Percentiles rank a stretch among this genome's conserved stretches.
phyloP scores from a whole-genome alignment of 2,329 filamentous ascomycete species.

The Beauveria bassiana region DNA sequence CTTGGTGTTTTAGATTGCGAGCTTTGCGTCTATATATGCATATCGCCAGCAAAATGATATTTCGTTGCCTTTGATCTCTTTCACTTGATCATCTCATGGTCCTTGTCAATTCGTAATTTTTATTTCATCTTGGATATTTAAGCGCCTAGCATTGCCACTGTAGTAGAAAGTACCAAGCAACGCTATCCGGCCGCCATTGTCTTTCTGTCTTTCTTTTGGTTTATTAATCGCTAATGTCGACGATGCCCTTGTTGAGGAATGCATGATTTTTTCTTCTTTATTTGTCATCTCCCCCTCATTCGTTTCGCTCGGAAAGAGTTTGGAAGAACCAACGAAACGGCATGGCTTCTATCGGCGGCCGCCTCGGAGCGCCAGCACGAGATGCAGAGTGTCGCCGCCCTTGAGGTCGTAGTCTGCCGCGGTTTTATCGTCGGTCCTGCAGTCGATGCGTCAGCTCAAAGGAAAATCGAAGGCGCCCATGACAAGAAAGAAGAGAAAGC shows the following conservation, averaged over 20 bases:
- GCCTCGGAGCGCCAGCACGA: conserved; percentile 89
- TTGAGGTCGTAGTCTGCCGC: conserved; percentile 85
- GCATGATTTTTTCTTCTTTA: neutral
- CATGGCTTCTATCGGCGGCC: conserved; percentile 36
- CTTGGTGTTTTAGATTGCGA: too few relatives aligned
- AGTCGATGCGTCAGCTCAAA: neutral
- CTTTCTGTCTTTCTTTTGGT: neutral
- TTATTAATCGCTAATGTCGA: conserved; percentile 1
- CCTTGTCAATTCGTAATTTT: neutral
- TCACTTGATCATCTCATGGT: neutral
- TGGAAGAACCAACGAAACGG: neutral
- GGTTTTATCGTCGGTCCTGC: conserved; percentile 89
- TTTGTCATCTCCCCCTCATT: neutral
- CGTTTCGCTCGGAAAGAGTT: neutral
- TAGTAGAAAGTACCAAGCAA: neutral
- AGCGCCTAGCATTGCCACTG: neutral
- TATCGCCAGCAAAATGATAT: neutral
- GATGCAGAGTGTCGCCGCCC: conserved; percentile 85
- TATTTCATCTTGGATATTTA: neutral
- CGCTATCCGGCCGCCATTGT: neutral
- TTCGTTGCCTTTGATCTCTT: neutral
- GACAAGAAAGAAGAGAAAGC: neutral
- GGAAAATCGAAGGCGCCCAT: neutral
- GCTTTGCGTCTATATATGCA: too few relatives aligned
- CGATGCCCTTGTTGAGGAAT: neutral